phyloP scores from a whole-genome alignment of 2,329 filamentous ascomycete genomes.

The Fusarium caatingaense region DNA sequence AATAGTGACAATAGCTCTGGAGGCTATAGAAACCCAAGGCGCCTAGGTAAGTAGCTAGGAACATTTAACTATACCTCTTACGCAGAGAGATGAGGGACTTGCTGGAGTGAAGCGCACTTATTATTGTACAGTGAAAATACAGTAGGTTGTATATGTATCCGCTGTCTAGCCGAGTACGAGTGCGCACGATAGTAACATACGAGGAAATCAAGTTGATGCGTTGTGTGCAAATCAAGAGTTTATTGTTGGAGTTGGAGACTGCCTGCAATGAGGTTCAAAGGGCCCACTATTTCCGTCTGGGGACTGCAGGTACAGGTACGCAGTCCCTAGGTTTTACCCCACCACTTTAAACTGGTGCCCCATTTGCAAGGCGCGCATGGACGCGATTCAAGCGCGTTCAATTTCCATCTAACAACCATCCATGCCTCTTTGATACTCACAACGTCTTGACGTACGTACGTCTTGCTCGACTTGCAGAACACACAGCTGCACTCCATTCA shows the following conservation, averaged over 20 bases:
- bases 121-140: not conserved
- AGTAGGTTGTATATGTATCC: not conserved
- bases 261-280: not conserved
- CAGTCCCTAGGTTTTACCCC: conserved; percentile 25
- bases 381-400: conserved; percentile 41
- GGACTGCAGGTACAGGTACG: not conserved
- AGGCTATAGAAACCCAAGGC: not conserved
- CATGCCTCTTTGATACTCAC: not conserved
- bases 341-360: conserved; percentile 43
- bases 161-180: not conserved
- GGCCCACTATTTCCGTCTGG: not conserved
- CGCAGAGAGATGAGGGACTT: not conserved
- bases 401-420: conserved; percentile 9
- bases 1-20: not conserved
- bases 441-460: not conserved
- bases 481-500: not conserved
- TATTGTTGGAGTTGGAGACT: not conserved
- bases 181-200: not conserved
- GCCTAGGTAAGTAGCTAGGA: not conserved
- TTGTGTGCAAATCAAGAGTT: not conserved
- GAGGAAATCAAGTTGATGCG: not conserved
- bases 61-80: too few species aligned
- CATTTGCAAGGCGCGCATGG: conserved; percentile 37
- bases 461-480: not conserved
- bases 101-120: not conserved